These are phyloP conservation scores for Chlorella sp. DNA, from an alignment of 139 green algal species.

Conservation along the genomic window DNA sequence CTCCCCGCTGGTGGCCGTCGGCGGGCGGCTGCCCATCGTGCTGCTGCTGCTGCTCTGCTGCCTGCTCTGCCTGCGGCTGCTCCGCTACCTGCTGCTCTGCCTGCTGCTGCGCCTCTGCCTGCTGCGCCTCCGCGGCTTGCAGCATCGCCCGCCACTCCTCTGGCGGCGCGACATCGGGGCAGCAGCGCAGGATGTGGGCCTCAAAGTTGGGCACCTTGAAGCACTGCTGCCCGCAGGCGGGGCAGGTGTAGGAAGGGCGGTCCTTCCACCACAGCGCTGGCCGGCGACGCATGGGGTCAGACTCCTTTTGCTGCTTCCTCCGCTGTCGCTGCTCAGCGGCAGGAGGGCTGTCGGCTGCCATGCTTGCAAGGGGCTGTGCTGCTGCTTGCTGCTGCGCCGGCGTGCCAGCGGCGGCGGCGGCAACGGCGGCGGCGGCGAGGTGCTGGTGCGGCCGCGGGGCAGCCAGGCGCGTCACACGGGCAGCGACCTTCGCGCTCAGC, in stretches of 20 bases:
- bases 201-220: conserved; percentile 33
- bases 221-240: conserved; percentile 52
- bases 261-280: conserved; percentile 28
- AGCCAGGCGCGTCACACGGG: no score
- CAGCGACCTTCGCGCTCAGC: no score
- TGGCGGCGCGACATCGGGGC: conserved; percentile 46
- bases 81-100: conserved; percentile 2
- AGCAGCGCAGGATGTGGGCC: conserved; percentile 50
- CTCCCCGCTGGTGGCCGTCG: not conserved
- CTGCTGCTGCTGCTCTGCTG: not conserved
- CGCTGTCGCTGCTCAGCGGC: not conserved
- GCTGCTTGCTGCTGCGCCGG: not conserved
- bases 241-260: conserved; percentile 39
- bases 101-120: not conserved
- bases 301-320: not conserved
- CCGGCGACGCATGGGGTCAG: not conserved
- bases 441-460: no score
- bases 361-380: not conserved
- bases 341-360: not conserved
- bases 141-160: conserved; percentile 18
- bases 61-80: not conserved
- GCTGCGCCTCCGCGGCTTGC: not conserved
- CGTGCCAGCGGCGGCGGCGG: not conserved
- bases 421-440: no score
- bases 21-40: not conserved